Evolutionary conservation across 2,329 filamentous ascomycete species (phyloP), one percentile per base, ranked within the genome.

Genomic region (Pseudopyrenochaeta lycopersici): DNA sequence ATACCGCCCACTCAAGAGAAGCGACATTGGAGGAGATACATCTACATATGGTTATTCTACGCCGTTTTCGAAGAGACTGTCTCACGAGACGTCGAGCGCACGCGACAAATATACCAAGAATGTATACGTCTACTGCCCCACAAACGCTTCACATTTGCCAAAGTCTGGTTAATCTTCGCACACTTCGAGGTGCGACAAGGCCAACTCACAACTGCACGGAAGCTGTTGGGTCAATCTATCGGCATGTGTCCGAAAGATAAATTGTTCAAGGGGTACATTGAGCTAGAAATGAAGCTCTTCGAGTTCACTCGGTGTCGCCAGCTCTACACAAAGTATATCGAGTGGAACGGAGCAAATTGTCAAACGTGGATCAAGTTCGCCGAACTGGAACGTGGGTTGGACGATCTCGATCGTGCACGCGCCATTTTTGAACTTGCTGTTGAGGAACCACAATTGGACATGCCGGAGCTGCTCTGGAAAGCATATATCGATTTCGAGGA

Each of bases 401-500:
- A 97, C 71, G 95, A 99, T 68, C 78, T 93, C 3, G 92, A 96
- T 17, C 89, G 95, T 27, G 88, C 91, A 14, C 85, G 95, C 38
- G 93, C 90, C 40, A 97, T 99, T 64, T 98, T 92, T 72, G 94
- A 98, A 77, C 83, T 98, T 23, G 94, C 91, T 2, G 89, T 97
- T 56, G 82, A 85, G 43, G 93, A 98, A 75, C 84, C 88, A 1
- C 85, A 88, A 29, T 83, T 99, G 12, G 95, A 99, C 75, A 99
- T 99, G 95, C 95, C 95, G 0, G 95, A 99, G 78, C 82, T 98
- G 46, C 82, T 98, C 1, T 99, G 95, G 95, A 98, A 98, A 79
- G 88, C 92, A 1, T 99, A 97, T 76, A 98, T 99, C 66, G 95
- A 99, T 76, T 98, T 98, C 71, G 95, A 99, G 77, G 94, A 98